Evolutionary conservation across 75 land plant species (phyloP).

Genomic region (Ceratopteris richardii): DNA sequence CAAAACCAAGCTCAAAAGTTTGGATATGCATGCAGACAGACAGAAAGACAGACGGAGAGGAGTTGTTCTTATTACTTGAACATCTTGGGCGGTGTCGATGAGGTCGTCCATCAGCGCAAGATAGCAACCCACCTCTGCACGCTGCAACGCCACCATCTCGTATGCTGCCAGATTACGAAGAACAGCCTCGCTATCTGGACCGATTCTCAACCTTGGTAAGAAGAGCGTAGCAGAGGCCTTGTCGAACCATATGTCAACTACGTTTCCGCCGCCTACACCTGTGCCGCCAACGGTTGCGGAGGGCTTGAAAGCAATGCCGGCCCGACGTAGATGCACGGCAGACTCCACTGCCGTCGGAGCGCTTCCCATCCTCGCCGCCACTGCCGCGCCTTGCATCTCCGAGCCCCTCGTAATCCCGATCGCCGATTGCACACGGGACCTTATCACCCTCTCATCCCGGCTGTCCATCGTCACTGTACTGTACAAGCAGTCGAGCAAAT

Average conservation of each 20-base stretch:
- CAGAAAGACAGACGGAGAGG: no score
- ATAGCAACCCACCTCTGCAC: not conserved
- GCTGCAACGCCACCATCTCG: slow-evolving; percentile 3
- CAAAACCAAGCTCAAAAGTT: no score
- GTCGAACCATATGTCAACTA: not conserved
- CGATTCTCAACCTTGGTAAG: not conserved
- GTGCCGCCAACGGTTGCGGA: not conserved
- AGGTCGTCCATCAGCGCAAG: slow-evolving; percentile 5
- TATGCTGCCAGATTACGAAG: not conserved
- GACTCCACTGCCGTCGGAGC: slow-evolving; percentile 1
- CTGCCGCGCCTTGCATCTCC: no score
- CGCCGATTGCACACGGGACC: no score
- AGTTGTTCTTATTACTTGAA: no score
- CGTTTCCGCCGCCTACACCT: not conserved
- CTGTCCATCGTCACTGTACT: not conserved
- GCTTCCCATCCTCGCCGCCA: not conserved
- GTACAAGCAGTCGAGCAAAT: slow-evolving; percentile 1
- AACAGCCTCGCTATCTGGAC: not conserved
- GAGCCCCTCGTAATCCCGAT: no score
- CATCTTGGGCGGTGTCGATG: slow-evolving; percentile 3
- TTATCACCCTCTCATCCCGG: no score
- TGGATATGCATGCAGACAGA: no score
- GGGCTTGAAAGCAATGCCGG: not conserved
- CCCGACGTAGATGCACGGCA: not conserved
- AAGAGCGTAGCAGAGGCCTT: not conserved